Evolutionary conservation across 2,329 filamentous ascomycete species (phyloP), one percentile per base, ranked within the genome.

Genomic region (Xylaria sp.): DNA sequence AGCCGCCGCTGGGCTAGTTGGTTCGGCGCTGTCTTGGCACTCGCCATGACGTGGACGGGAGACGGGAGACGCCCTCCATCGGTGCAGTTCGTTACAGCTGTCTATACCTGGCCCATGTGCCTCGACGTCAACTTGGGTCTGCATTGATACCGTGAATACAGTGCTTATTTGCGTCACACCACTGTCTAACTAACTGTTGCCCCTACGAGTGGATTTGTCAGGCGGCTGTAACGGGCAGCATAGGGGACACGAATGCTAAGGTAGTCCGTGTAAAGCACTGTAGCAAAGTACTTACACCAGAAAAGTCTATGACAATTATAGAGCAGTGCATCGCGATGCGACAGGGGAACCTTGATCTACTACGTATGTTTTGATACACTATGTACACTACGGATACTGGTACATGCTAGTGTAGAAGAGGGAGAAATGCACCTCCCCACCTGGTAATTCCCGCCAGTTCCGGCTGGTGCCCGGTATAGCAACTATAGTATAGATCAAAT

Each of bases 381-480:
- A n/a, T n/a, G n/a, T n/a, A n/a, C n/a, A n/a, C n/a, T n/a, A n/a
- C n/a, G n/a, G n/a, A n/a, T n/a, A n/a, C n/a, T n/a, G n/a, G n/a
- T n/a, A n/a, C n/a, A n/a, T n/a, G n/a, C n/a, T n/a, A n/a, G n/a
- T n/a, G n/a, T n/a, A n/a, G n/a, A 59, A 40, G 48, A 44, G 40
- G 33, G 25, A 13, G 19, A 47, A 33, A 59, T 23, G 44, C 13
- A n/a, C n/a, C n/a, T 29, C 60, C 54, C 60, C 60, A 47, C 52
- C 47, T 27, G 4, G 53, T 21, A 60, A 61, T 63, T 65, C 60
- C 63, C 63, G 63, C 54, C 53, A 44, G 21, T 60, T 63, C 63
- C 63, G 63, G 49, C 23, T 29, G 48, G n/a, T n/a, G n/a, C n/a
- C 25, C 37, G 58, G 33, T 25, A n/a, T 25, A 23, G 9, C n/a